phyloP scores from a whole-genome alignment of 768 basidiomycete species.

The Rhodotorula diobovata region DNA sequence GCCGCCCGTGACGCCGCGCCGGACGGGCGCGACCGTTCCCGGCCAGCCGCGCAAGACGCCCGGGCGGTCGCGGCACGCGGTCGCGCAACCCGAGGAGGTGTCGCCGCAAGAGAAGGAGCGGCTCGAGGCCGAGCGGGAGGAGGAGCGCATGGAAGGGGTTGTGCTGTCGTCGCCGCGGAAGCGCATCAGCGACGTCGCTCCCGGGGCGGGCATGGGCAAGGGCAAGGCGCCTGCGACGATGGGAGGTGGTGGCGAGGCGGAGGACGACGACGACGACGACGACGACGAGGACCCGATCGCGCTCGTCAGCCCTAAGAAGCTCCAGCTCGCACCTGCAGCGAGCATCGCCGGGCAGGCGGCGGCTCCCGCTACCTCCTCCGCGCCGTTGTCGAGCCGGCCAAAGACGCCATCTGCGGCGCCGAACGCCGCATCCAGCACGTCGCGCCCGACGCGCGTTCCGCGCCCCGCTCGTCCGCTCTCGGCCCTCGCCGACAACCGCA shows the following conservation, averaged over 20 bases:
- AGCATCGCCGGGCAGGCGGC: not conserved
- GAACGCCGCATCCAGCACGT: not conserved
- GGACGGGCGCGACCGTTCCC: conserved; percentile 28
- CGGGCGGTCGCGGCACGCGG: conserved; percentile 51
- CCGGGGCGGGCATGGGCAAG: not conserved
- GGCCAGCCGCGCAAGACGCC: conserved; percentile 64
- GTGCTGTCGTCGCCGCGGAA: conserved; percentile 8
- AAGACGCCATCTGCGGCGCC: conserved; percentile 3
- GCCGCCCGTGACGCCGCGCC: conserved; percentile 8
- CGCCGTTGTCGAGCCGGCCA: not conserved
- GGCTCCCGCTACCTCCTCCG: no score
- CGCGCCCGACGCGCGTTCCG: conserved; percentile 30
- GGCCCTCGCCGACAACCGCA: conserved; percentile 28
- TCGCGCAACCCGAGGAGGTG: conserved; percentile 23
- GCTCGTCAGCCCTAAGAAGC: conserved; percentile 9
- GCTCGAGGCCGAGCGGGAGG: not conserved
- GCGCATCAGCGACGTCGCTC: not conserved
- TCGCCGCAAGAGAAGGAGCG: not conserved
- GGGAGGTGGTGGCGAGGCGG: not conserved
- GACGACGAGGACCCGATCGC: conserved; percentile 20
- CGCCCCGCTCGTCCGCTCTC: conserved; percentile 20
- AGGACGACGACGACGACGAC: not conserved
- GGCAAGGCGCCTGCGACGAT: not conserved
- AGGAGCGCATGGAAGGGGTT: conserved; percentile 25
- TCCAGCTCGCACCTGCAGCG: not conserved